Evolutionary conservation across 129 eudicot genomes (phyloP), one percentile per base, ranked within the genome.

Genomic region (Chrysanthemum lavandulifolium): DNA sequence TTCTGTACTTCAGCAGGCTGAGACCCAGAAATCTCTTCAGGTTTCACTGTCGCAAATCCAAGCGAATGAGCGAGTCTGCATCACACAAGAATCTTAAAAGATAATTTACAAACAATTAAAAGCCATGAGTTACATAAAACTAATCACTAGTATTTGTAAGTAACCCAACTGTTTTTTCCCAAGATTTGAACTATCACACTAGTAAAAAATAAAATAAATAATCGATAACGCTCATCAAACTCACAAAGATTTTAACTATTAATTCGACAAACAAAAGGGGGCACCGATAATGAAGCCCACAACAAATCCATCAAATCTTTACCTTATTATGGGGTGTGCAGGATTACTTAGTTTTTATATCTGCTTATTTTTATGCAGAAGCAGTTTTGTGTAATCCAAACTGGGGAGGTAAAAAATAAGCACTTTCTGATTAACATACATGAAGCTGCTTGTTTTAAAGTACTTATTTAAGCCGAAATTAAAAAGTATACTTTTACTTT

Each of bases 1-100:
- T 88, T 95, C 27, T 81, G 84, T 58, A 95, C 97, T 91, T 95
- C 87, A 76, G 95, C 99, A 53, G 97, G 97, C 65, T 80, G 74
- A 25, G 97, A 86, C 25, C 91, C 97, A 61, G 96, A 95, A 73
- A 95, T 74, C 59, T 86, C 88, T 58, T 95, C 90, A 27, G 81
- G 95, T 74, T 86, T 82, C 62, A 95, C 79, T 5, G 99, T 95
- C 4, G 97, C 94, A 82, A 95, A 95, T 75, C 91, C 83, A 21
- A 95, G 73, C 1, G 97, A 84, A 78, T 86, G 88, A 65, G 52
- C 54, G 4, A 67, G 74, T 85, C 99, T 95, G 95, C 88, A 78
- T 40, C 47, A 40, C 47, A 40, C 47, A 7, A 40, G 47, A 40
- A 40, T 40, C 47, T 40, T 40, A 40, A 23, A 33, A 25, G 18